Conservation (phyloP, 2,329 filamentous ascomycete genomes). For the Plenodomus tracheiphilus region DNA sequence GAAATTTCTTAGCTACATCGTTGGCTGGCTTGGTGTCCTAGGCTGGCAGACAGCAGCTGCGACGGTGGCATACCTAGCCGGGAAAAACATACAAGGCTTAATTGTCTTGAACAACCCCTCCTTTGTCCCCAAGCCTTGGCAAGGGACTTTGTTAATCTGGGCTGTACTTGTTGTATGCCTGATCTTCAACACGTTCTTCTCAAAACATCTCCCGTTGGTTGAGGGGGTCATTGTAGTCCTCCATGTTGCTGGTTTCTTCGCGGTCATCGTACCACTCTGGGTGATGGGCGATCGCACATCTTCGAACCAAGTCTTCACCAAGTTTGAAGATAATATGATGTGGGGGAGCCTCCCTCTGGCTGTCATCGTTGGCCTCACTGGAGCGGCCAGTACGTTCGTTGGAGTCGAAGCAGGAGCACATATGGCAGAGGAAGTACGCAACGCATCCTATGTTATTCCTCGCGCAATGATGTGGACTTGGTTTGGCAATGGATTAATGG, state of each 20-base stretch:
- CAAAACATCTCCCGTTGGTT: slow-evolving; percentile 41
- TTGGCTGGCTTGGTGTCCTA: slow-evolving; percentile 47
- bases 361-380: slow-evolving; percentile 43
- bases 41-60: slow-evolving; percentile 44
- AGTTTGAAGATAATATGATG: slow-evolving; percentile 50
- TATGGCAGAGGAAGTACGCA: slow-evolving; percentile 32
- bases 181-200: slow-evolving; percentile 47
- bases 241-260: slow-evolving; percentile 57
- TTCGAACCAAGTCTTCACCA: slow-evolving; percentile 47
- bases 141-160: slow-evolving; percentile 53
- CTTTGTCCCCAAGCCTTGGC: slow-evolving; percentile 49
- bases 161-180: slow-evolving; percentile 44
- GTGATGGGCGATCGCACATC: slow-evolving; percentile 35
- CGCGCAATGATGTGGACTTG: slow-evolving; percentile 42
- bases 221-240: slow-evolving; percentile 44
- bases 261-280: slow-evolving; percentile 46
- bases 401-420: slow-evolving; percentile 41
- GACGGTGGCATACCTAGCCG: slow-evolving; percentile 19
- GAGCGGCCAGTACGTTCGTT: slow-evolving; percentile 35
- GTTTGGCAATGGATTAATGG: slow-evolving; percentile 38
- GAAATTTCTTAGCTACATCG: slow-evolving; percentile 40
- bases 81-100: slow-evolving; percentile 27
- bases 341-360: slow-evolving; percentile 48
- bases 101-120: slow-evolving; percentile 40
- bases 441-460: slow-evolving; percentile 30